Evolutionary conservation across 208 protist species (phyloP).

Genomic region (Wallacemonas collosoma): DNA sequence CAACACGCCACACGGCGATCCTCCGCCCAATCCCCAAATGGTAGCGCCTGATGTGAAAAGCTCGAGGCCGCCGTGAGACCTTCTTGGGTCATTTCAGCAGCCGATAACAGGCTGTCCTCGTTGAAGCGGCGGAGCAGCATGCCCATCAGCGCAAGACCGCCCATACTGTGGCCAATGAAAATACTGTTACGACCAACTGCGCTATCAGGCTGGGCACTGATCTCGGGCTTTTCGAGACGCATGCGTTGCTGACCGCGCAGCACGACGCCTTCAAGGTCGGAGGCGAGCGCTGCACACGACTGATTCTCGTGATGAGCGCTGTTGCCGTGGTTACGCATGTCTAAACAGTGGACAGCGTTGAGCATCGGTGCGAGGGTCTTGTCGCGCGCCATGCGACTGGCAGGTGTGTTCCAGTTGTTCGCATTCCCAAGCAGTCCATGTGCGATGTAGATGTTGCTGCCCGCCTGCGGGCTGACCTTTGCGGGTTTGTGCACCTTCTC

Average conservation of each 20-base stretch:
- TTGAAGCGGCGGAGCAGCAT: conserved; percentile 76
- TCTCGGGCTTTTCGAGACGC: neutral
- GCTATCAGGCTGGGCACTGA: conserved; percentile 1
- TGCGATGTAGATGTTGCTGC: conserved; percentile 55
- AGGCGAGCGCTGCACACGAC: conserved; percentile 63
- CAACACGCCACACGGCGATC: conserved; percentile 23
- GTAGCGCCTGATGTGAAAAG: neutral
- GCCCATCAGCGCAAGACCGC: conserved; percentile 75
- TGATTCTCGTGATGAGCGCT: conserved; percentile 66
- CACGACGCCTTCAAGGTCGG: conserved; percentile 69
- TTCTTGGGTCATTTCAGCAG: conserved; percentile 1
- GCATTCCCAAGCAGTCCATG: conserved; percentile 82
- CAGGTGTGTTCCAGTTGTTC: conserved; percentile 75
- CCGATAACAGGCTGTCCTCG: conserved; percentile 48
- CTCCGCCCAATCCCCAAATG: conserved; percentile 31
- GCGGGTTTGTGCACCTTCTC: conserved; percentile 26
- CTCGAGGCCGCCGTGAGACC: conserved; percentile 1
- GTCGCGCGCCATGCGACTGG: conserved; percentile 47
- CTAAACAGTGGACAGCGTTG: conserved; percentile 46
- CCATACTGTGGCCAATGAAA: conserved; percentile 90
- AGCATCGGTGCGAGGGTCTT: conserved; percentile 37
- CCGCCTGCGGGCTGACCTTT: conserved; percentile 24
- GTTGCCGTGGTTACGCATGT: conserved; percentile 88
- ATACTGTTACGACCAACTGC: conserved; percentile 35
- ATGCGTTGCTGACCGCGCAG: conserved; percentile 37